A percentile compares a stretch with the other conserved stretches of the same genome.
Conservation (phyloP, 164 flowering plant species). For the Vitis vinifera region DNA sequence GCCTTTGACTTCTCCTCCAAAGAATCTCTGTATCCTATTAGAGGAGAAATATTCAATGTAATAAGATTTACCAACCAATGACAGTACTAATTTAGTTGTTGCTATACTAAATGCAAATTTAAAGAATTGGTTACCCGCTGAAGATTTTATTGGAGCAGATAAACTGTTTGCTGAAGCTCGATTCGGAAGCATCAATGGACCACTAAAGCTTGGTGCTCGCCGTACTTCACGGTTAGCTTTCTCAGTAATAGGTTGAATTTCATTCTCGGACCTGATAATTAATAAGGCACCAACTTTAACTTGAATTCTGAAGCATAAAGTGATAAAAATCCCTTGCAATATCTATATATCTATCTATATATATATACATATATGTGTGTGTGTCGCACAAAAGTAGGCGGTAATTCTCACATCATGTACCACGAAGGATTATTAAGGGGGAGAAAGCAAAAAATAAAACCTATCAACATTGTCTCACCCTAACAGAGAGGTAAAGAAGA, state of each 20-base stretch:
- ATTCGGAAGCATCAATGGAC: slow-evolving; percentile 92
- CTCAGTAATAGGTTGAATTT: slow-evolving; percentile 47
- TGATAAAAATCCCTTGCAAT: too few relatives aligned
- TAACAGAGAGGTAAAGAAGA: too few relatives aligned
- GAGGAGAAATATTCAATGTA: not conserved
- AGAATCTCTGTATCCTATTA: slow-evolving; percentile 76
- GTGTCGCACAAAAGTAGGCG: too few relatives aligned
- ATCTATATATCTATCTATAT: too few relatives aligned
- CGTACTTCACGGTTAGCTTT: slow-evolving; percentile 47
- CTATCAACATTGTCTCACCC: too few relatives aligned
- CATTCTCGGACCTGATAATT: slow-evolving; percentile 59
- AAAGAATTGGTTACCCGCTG: slow-evolving; percentile 60
- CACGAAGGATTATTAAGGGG: too few relatives aligned
- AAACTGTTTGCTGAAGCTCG: slow-evolving; percentile 97
- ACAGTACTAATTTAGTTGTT: not conserved
- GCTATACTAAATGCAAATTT: not conserved
- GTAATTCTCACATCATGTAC: too few relatives aligned
- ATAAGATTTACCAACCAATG: not conserved
- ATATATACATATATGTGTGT: too few relatives aligned
- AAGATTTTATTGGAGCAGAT: slow-evolving; percentile 95
- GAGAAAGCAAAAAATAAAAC: too few relatives aligned
- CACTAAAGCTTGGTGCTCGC: slow-evolving; percentile 82
- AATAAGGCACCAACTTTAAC: slow-evolving; percentile 5
- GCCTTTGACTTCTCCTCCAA: slow-evolving; percentile 88
- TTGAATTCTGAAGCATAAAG: too few relatives aligned